These are phyloP conservation scores for Plasmodium vinckei DNA, from an alignment of 169 alveolate genomes.

Conservation along the genomic window DNA sequence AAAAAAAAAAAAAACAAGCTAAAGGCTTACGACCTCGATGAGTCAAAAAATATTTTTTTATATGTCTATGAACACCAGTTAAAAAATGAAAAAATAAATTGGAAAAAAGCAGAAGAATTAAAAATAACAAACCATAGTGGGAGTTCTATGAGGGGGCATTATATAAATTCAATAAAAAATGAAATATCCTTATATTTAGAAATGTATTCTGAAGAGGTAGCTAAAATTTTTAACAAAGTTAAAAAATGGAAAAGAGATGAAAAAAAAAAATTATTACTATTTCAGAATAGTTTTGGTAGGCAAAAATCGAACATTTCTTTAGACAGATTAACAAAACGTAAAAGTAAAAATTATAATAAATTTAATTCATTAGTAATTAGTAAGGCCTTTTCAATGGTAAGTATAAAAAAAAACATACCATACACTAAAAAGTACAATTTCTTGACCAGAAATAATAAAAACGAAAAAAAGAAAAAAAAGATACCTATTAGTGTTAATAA, in stretches of 20 bases:
- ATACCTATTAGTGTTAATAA: constrained; percentile 1
- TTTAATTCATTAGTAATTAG: constrained; percentile 50
- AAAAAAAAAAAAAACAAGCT: constrained; percentile 40
- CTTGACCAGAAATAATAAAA: constrained; percentile 10
- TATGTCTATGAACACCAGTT: constrained; percentile 63
- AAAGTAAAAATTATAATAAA: constrained; percentile 51
- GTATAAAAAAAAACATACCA: neutral
- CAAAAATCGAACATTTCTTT: constrained; percentile 56
- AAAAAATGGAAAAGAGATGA: constrained; percentile 64
- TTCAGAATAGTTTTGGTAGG: constrained; percentile 40
- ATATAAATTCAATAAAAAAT: constrained; percentile 48
- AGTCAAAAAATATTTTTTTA: constrained; percentile 51
- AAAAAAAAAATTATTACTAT: constrained; percentile 40
- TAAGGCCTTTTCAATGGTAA: constrained; percentile 38
- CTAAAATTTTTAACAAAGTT: constrained; percentile 40
- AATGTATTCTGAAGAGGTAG: constrained; percentile 68
- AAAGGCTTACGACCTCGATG: constrained; percentile 59
- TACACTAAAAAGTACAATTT: constrained; percentile 4
- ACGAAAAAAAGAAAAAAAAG: constrained; percentile 8
- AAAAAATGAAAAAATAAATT: constrained; percentile 58
- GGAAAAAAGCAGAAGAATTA: constrained; percentile 58
- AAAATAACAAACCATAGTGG: constrained; percentile 61
- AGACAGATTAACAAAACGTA: constrained; percentile 66
- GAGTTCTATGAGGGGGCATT: constrained; percentile 65
- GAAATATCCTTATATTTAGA: constrained; percentile 64